Conservation (phyloP, 306 rosid species). For the Betula pendula region DNA sequence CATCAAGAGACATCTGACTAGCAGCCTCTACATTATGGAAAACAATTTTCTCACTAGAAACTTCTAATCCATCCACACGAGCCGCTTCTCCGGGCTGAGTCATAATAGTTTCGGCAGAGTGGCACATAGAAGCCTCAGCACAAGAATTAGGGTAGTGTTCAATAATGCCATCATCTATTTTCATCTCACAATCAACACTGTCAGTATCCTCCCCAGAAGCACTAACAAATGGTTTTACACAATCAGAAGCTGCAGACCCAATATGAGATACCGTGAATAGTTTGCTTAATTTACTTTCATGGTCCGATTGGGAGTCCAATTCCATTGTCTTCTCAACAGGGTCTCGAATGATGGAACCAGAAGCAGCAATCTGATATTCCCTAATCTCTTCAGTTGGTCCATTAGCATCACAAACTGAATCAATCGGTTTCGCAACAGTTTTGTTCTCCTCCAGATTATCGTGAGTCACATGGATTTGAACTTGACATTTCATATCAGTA, state of each 20-base stretch:
- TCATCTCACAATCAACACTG: slow-evolving; percentile 25
- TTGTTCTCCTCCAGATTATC: slow-evolving; percentile 38
- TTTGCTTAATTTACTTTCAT: slow-evolving; percentile 24
- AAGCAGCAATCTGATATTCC: slow-evolving; percentile 24
- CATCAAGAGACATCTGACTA: slow-evolving; percentile 17
- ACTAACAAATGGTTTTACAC: slow-evolving; percentile 13
- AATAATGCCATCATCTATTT: slow-evolving; percentile 17
- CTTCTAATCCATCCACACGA: slow-evolving; percentile 20
- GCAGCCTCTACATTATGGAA: slow-evolving; percentile 27
- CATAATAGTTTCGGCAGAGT: slow-evolving; percentile 27
- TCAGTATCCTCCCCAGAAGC: slow-evolving; percentile 30
- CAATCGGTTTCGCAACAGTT: slow-evolving; percentile 22
- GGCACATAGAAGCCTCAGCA: slow-evolving; percentile 34
- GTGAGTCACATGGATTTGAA: slow-evolving; percentile 3
- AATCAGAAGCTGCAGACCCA: slow-evolving; percentile 22
- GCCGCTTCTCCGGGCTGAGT: slow-evolving; percentile 9
- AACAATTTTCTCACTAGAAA: slow-evolving; percentile 23
- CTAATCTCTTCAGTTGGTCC: slow-evolving; percentile 26
- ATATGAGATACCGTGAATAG: slow-evolving; percentile 14
- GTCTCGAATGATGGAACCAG: slow-evolving; percentile 18
- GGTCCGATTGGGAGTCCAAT: slow-evolving; percentile 29
- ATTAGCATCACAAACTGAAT: slow-evolving; percentile 25
- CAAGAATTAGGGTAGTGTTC: slow-evolving; percentile 11
- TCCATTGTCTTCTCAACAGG: slow-evolving; percentile 25
- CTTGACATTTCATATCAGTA: slow-evolving; percentile 28